Percentiles rank a stretch among this genome's conserved stretches.
These are phyloP conservation scores for Penicillium antarcticum DNA, from an alignment of 495 filamentous ascomycete species.

Conservation along the genomic window DNA sequence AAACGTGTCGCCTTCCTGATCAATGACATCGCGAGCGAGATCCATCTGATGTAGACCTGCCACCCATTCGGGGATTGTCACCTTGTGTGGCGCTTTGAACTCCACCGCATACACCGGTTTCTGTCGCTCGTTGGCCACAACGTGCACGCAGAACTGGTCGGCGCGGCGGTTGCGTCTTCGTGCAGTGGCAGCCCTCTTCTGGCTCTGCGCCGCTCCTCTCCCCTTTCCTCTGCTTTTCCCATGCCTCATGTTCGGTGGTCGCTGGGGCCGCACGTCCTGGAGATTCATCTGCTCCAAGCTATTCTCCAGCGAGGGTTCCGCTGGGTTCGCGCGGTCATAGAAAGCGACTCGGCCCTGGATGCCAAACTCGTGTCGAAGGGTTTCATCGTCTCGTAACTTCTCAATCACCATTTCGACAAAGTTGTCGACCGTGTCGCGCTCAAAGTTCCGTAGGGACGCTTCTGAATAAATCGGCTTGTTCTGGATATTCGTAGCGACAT, in stretches of 20 bases:
- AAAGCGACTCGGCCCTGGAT: conserved; percentile 17
- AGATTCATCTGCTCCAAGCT: conserved; percentile 20
- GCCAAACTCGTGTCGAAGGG: conserved; percentile 5
- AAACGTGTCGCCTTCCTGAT: neutral
- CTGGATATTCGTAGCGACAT: conserved; percentile 6
- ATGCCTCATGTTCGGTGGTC: conserved; percentile 12
- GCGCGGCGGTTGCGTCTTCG: conserved; percentile 17
- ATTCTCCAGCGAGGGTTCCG: conserved; percentile 18
- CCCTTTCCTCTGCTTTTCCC: conserved; percentile 16
- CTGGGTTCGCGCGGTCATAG: conserved; percentile 18
- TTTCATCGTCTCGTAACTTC: conserved; percentile 5
- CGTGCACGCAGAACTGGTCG: conserved; percentile 23
- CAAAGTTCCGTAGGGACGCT: conserved; percentile 10
- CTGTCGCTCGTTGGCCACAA: conserved; percentile 15
- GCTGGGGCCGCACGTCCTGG: conserved; percentile 12
- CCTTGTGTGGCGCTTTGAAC: neutral
- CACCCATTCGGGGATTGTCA: conserved; percentile 1
- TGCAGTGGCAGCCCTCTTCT: conserved; percentile 12
- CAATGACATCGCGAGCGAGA: neutral
- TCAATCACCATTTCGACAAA: conserved; percentile 13
- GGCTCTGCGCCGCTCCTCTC: conserved; percentile 12
- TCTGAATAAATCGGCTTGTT: conserved; percentile 15
- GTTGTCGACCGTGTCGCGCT: conserved; percentile 15
- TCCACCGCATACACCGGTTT: neutral
- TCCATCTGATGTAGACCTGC: neutral